Evolutionary conservation across 306 rosid species (phyloP), one percentile per base, ranked within the genome.

Genomic region (Phaseolus lunatus): DNA sequence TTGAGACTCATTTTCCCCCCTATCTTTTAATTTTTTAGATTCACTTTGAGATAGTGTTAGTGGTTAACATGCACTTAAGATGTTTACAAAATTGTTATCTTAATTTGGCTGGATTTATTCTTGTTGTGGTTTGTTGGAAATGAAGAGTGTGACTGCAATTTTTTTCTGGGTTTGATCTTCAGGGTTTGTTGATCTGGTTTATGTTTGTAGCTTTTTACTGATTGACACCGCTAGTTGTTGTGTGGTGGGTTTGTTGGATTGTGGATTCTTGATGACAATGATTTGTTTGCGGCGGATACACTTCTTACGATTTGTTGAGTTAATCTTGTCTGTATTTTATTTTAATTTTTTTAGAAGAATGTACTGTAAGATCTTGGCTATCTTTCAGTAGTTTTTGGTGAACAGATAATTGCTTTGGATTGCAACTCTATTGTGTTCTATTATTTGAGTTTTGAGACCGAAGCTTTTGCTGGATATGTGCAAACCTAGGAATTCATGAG

Each of bases 161-260:
- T 72, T 43, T 37, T 50, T 62, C 64, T 72, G 70, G 39, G 39
- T 78, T 69, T 47, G 20, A 76, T 23, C 43, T 56, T 23, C 54
- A 3, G n/a, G 61, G 39, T 69, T 39, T 66, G 65, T 44, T 76
- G 81, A 78, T 86, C 70, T 53, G 52, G 35, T 31, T 62, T 58
- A 9, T 63, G 13, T 50, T 39, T 37, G 6, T 72, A 20, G 18
- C 27, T 74, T 20, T 9, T n/a, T 62, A 9, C 39, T 67, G 64
- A 31, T 70, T 44, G 6, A 66, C 37, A 48, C 52, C 19, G 52
- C 48, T 66, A 19, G 56, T 58, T 69, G 49, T 18, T 10, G 13
- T 69, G 54, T 19, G 61, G 48, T 57, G 27, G 57, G 50, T 56
- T 76, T 82, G 68, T 70, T 80, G 31, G 5, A 23, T 49, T 23